phyloP scores from a whole-genome alignment of 306 rosid genomes.

The Hippophae gyantsensis region DNA sequence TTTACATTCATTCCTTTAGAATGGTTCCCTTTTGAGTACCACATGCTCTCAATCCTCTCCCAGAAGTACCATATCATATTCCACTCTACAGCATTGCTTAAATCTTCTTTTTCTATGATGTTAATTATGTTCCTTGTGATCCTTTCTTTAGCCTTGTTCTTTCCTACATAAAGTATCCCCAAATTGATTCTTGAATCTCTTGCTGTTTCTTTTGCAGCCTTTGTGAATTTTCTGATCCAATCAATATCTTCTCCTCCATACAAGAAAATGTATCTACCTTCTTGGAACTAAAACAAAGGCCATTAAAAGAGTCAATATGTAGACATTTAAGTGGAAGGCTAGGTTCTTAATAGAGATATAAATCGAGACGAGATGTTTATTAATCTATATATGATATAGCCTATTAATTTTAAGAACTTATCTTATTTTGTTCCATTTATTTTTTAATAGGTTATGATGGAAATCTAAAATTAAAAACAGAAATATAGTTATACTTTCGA shows the following conservation, averaged over 20 bases:
- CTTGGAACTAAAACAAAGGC: constrained; percentile 28
- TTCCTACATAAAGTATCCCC: constrained; percentile 55
- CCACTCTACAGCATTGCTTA: constrained; percentile 32
- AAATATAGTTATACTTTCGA: no score
- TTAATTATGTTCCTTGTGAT: constrained; percentile 9
- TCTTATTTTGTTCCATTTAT: no score
- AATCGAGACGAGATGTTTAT: no score
- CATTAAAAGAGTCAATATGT: neutral
- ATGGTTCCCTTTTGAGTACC: constrained; percentile 36
- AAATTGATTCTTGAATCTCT: constrained; percentile 21
- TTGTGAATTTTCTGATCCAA: constrained; percentile 52
- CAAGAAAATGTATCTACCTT: constrained; percentile 45
- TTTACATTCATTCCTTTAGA: constrained; percentile 6
- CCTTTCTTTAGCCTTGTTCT: constrained; percentile 40
- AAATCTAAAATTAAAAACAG: no score
- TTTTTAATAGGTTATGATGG: no score
- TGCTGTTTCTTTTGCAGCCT: constrained; percentile 17
- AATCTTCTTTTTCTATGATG: constrained; percentile 11
- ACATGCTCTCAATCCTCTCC: constrained; percentile 59
- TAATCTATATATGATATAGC: no score
- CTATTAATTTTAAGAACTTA: no score
- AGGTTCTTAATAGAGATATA: no score
- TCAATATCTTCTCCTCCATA: constrained; percentile 56
- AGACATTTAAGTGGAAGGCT: no score
- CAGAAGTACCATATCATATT: constrained; percentile 60